These are phyloP conservation scores for Trichoderma hamatum DNA, from an alignment of 2,329 filamentous ascomycete species.

Conservation along the genomic window DNA sequence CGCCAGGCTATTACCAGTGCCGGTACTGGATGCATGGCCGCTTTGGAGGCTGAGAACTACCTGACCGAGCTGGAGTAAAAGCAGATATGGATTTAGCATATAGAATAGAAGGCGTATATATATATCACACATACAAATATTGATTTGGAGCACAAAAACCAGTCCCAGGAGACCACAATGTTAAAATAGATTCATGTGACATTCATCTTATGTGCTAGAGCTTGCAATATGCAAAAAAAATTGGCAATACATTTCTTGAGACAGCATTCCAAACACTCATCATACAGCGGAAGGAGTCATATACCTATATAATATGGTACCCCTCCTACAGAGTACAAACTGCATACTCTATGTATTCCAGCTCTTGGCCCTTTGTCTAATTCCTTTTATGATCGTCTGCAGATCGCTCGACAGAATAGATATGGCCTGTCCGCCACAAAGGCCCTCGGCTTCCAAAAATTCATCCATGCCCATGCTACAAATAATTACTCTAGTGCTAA, in stretches of 20 bases:
- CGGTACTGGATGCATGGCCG: constrained; percentile 92
- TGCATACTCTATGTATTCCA: background rate
- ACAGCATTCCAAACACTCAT: background rate
- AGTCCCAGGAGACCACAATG: background rate
- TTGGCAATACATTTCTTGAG: background rate
- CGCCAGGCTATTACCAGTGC: constrained; percentile 97
- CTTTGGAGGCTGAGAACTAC: constrained; percentile 93
- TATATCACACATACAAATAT: background rate
- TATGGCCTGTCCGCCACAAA: background rate
- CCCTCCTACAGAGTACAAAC: background rate
- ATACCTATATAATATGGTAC: background rate
- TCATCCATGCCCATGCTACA: constrained; percentile 10
- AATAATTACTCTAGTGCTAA: constrained; percentile 23
- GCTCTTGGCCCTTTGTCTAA: background rate
- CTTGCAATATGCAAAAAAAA: background rate
- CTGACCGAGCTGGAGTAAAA: constrained; percentile 69
- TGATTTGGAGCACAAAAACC: background rate
- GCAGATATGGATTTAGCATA: background rate
- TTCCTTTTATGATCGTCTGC: background rate
- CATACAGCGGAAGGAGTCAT: background rate
- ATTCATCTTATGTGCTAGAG: background rate
- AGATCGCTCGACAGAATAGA: constrained; percentile 15
- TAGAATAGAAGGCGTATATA: constrained; percentile 15
- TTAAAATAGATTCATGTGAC: background rate
- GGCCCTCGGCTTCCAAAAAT: background rate